A percentile compares a stretch with the other conserved stretches of the same genome.
Evolutionary conservation across 2,329 filamentous ascomycete species (phyloP).

Genomic region (Acrocalymma vagum): DNA sequence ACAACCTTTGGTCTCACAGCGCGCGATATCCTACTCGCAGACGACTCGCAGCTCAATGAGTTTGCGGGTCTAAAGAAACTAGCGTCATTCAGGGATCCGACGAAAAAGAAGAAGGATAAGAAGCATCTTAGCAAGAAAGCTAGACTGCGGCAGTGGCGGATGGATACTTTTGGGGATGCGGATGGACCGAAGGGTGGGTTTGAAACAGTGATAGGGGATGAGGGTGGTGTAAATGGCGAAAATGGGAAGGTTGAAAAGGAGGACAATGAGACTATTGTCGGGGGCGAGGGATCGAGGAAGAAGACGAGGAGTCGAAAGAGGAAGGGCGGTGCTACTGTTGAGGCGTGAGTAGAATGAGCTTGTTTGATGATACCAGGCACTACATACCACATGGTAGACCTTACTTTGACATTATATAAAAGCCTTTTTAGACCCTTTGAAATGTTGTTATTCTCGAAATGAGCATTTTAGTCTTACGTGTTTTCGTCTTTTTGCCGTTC

Average conservation of each 20-base stretch:
- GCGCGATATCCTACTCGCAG: slow-evolving; percentile 89
- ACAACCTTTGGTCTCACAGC: slow-evolving; percentile 88
- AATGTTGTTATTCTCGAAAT: no score
- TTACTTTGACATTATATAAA: no score
- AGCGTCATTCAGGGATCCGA: slow-evolving; percentile 83
- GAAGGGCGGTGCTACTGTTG: slow-evolving; percentile 14
- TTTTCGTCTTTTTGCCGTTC: no score
- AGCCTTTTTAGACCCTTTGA: no score
- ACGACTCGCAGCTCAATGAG: slow-evolving; percentile 85
- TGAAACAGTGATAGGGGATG: slow-evolving; percentile 28
- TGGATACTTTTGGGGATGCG: slow-evolving; percentile 71
- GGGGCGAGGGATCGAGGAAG: slow-evolving; percentile 31
- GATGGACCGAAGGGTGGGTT: slow-evolving; percentile 59
- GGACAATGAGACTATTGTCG: slow-evolving; percentile 18
- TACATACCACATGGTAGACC: no score
- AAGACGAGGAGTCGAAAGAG: slow-evolving; percentile 36
- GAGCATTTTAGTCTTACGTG: no score
- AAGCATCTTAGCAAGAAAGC: slow-evolving; percentile 94
- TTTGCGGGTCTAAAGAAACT: slow-evolving; percentile 96
- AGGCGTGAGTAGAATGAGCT: not conserved
- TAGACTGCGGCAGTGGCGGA: slow-evolving; percentile 84
- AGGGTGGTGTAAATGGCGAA: slow-evolving; percentile 3
- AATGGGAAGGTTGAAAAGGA: not conserved
- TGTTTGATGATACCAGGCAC: not conserved
- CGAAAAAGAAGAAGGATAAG: slow-evolving; percentile 89